Evolutionary conservation across 2,329 filamentous ascomycete genomes (phyloP).

Genomic region (Cladophialophora yegresii): DNA sequence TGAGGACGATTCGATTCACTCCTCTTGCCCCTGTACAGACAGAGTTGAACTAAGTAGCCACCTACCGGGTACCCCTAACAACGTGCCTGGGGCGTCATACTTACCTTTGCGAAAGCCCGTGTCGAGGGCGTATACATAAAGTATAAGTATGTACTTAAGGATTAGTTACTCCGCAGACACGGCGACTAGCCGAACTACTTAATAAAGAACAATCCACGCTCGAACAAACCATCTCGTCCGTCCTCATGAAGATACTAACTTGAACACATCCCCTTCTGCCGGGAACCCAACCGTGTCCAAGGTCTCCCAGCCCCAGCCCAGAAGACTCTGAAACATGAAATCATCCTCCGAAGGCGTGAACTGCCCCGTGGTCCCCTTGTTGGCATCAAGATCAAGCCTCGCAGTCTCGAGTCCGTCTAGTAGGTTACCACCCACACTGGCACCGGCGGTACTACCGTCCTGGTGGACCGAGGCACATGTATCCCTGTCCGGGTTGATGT

Average conservation of each 20-base stretch:
- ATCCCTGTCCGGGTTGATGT: neutral
- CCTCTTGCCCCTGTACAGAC: no score
- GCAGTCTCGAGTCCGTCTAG: neutral
- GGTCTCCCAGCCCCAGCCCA: constrained; percentile 34
- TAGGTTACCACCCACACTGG: neutral
- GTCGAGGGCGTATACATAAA: no score
- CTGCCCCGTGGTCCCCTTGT: neutral
- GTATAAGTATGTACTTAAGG: no score
- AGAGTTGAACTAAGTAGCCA: no score
- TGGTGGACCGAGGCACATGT: neutral
- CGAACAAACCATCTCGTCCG: no score
- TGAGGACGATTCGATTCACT: no score
- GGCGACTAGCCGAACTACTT: no score
- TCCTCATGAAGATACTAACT: constrained; percentile 20
- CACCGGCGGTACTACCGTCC: neutral
- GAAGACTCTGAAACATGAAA: constrained; percentile 31
- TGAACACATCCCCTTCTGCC: constrained; percentile 20
- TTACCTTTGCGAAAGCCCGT: no score
- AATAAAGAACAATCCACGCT: no score
- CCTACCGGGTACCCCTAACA: no score
- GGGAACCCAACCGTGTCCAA: constrained; percentile 34
- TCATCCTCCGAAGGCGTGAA: constrained; percentile 31
- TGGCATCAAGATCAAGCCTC: neutral
- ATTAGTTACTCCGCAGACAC: no score
- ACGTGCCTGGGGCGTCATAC: no score